A percentile compares a stretch with the other conserved stretches of the same genome.
Conservation (phyloP, 306 rosid species). For the Arachis hypogaea region DNA sequence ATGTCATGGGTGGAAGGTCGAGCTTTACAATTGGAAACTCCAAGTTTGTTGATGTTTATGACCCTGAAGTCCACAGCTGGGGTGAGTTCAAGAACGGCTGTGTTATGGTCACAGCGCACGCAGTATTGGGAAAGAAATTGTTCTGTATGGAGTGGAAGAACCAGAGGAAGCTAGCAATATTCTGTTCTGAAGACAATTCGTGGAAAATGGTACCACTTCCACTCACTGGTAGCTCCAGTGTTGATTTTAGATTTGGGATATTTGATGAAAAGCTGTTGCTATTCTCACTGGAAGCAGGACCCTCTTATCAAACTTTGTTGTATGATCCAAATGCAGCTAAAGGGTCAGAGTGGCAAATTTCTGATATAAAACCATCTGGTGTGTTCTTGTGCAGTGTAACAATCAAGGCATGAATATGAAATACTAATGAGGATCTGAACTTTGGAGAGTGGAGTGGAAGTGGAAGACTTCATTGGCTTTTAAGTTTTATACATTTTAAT, state of each 20-base stretch:
- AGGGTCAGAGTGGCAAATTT: slow-evolving; percentile 87
- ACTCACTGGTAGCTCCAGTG: slow-evolving; percentile 75
- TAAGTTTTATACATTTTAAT: slow-evolving; percentile 28
- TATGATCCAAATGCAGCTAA: slow-evolving; percentile 85
- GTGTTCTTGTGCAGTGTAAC: slow-evolving; percentile 81
- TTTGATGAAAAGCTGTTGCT: slow-evolving; percentile 69
- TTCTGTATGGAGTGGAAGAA: slow-evolving; percentile 96
- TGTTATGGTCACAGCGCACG: slow-evolving; percentile 96
- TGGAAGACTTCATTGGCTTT: slow-evolving; percentile 10
- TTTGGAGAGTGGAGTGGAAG: slow-evolving; percentile 31
- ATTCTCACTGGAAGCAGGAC: slow-evolving; percentile 58
- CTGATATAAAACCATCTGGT: slow-evolving; percentile 74
- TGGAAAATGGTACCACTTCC: slow-evolving; percentile 88
- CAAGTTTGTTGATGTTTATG: slow-evolving; percentile 79
- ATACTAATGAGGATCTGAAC: slow-evolving; percentile 30
- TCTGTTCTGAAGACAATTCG: slow-evolving; percentile 69
- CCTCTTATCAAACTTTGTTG: slow-evolving; percentile 60
- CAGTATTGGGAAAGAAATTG: slow-evolving; percentile 76
- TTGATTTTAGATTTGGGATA: slow-evolving; percentile 75
- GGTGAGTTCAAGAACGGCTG: slow-evolving; percentile 93
- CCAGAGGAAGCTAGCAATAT: slow-evolving; percentile 78
- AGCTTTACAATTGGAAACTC: slow-evolving; percentile 94
- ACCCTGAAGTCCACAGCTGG: slow-evolving; percentile 79
- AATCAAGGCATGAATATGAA: slow-evolving; percentile 69
- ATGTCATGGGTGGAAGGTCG: slow-evolving; percentile 98